A percentile compares a stretch with the other conserved stretches of the same genome.
phyloP scores from a whole-genome alignment of 2,329 filamentous ascomycete genomes.

The Monilinia fructigena region DNA sequence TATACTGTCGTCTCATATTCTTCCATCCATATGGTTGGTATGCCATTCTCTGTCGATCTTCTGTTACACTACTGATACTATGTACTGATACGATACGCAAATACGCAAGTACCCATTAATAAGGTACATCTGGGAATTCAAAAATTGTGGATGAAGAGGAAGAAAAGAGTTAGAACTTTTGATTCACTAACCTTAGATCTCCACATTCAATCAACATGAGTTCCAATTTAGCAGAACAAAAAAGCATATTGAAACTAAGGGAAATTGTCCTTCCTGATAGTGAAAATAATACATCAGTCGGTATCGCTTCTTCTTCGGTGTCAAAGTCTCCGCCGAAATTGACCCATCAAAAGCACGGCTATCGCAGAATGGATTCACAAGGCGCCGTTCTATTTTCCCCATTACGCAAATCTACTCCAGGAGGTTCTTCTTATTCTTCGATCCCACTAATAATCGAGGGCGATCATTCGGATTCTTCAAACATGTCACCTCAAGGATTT shows the following conservation, averaged over 20 bases:
- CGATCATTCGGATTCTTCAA: neutral
- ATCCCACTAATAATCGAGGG: neutral
- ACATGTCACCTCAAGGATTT: constrained; percentile 9
- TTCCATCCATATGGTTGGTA: constrained; percentile 2
- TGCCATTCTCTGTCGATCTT: neutral
- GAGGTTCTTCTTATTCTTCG: neutral
- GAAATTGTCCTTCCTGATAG: neutral
- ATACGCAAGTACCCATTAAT: neutral
- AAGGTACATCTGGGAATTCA: neutral
- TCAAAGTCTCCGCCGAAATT: neutral
- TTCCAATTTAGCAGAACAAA: neutral
- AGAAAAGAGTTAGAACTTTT: neutral
- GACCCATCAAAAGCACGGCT: constrained; percentile 16
- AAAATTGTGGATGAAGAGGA: neutral
- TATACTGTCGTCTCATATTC: constrained; percentile 1
- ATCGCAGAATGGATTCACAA: constrained; percentile 22
- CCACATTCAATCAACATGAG: constrained; percentile 14
- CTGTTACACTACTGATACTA: neutral
- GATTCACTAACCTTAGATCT: neutral
- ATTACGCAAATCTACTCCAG: neutral
- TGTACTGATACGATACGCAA: constrained; percentile 5
- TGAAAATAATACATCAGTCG: neutral
- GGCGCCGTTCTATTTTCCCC: constrained; percentile 15
- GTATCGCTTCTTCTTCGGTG: constrained; percentile 6
- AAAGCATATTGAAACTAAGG: constrained; percentile 4